A percentile compares a stretch with the other conserved stretches of the same genome.
phyloP scores from a whole-genome alignment of 306 rosid genomes.

The Inga leiocalycina region DNA sequence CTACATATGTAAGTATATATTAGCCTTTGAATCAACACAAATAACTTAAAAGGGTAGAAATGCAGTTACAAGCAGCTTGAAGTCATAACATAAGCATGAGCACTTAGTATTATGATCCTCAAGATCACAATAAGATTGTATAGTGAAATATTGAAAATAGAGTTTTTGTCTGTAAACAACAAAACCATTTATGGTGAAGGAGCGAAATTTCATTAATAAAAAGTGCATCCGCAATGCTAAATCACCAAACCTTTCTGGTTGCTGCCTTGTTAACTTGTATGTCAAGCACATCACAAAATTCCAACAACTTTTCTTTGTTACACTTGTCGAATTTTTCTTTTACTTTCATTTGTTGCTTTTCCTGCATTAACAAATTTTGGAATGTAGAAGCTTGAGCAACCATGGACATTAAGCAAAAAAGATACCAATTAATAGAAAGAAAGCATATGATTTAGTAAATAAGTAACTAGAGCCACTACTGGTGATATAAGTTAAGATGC shows the following conservation, averaged over 20 bases:
- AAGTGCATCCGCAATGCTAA: constrained; percentile 27
- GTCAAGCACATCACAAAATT: constrained; percentile 85
- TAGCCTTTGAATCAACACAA: constrained; percentile 20
- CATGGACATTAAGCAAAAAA: constrained; percentile 11
- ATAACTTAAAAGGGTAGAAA: background rate
- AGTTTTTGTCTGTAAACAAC: background rate
- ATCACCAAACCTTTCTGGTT: constrained; percentile 72
- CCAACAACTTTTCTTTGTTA: constrained; percentile 83
- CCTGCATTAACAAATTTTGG: constrained; percentile 55
- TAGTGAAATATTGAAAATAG: background rate
- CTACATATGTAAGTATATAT: constrained; percentile 45
- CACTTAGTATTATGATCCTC: background rate
- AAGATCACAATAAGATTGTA: background rate
- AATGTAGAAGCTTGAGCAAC: constrained; percentile 31
- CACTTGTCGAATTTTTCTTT: constrained; percentile 91
- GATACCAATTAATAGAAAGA: constrained; percentile 8
- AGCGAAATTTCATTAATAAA: background rate
- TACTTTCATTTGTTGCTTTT: constrained; percentile 83
- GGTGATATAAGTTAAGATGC: constrained; percentile 4
- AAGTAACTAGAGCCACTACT: constrained; percentile 4
- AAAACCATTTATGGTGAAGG: constrained; percentile 2
- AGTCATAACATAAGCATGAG: constrained; percentile 1
- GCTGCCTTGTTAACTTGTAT: constrained; percentile 65
- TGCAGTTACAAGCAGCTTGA: background rate
- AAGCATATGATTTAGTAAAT: constrained; percentile 2